Evolutionary conservation across 768 basidiomycete genomes (phyloP), one percentile per base, ranked within the genome.

Genomic region (Tulasnella calospora): DNA sequence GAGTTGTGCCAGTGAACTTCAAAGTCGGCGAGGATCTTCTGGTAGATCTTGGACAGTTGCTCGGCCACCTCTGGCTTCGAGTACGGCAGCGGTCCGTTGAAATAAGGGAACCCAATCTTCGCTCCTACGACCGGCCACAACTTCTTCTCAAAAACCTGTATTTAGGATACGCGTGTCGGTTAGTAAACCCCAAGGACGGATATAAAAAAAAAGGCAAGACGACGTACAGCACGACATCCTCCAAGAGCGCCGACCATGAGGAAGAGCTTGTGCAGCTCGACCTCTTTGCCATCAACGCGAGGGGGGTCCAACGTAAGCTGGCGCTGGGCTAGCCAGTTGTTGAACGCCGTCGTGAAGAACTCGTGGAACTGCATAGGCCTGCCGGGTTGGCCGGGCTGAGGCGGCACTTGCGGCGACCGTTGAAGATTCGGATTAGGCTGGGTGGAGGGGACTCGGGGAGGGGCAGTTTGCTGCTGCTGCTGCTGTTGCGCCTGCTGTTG

Each of bases 101-200:
- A 76, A 38, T 76, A 57, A 12, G 75, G 75, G 57, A 76, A 76
- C 4, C 75, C 75, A 17, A 76, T 76, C 40, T 76, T 76, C n/a
- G 75, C 75, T 35, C 75, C 75, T 21, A 76, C 57, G 33, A 76
- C 35, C 38, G 33, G 47, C 75, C 75, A 76, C 57, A 38, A 19
- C 33, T 46, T 70, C 75, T 51, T 38, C 19, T 51, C 75, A 19
- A 40, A 55, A 5, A 76, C 75, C 75, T 76, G 38, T 2, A 57
- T 46, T 35, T 33, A 44, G 15, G 13, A 33, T 57, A 51, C 19
- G 36, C 6, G 33, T 27, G 17, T 27, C 30, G 23, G 44, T 30
- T 9, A 33, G 19, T 7, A 21, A 19, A 2, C 13, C 30, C 27
- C 0, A n/a, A 40, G 38, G 38, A 10, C 21, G 23, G 36, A n/a